These are phyloP conservation scores for Penicillium verrucosum DNA, from an alignment of 2,329 filamentous ascomycete genomes.

Conservation along the genomic window DNA sequence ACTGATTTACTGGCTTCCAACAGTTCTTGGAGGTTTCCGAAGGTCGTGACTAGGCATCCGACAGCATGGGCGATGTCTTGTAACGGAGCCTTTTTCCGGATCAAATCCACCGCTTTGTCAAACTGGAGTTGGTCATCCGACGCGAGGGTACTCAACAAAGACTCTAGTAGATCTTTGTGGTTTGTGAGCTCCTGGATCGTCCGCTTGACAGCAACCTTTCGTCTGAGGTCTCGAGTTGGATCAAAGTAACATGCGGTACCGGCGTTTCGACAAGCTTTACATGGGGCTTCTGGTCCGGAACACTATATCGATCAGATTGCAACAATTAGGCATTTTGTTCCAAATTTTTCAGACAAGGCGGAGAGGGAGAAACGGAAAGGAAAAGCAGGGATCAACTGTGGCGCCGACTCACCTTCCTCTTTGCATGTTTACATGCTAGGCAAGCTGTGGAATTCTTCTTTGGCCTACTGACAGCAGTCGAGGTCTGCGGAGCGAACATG, in stretches of 20 bases:
- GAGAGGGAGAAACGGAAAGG: background rate
- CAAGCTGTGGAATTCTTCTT: constrained; percentile 40
- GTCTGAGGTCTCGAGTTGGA: constrained; percentile 35
- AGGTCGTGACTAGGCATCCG: constrained; percentile 16
- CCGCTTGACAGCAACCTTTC: constrained; percentile 37
- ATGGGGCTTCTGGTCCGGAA: constrained; percentile 35
- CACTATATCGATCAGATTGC: constrained; percentile 26
- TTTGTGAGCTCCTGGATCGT: constrained; percentile 35
- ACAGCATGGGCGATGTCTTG: constrained; percentile 27
- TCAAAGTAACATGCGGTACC: constrained; percentile 37
- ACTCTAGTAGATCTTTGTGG: constrained; percentile 32
- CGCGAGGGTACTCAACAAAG: constrained; percentile 31
- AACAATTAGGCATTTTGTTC: constrained; percentile 1
- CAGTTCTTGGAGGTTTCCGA: constrained; percentile 14
- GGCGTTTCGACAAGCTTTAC: constrained; percentile 33
- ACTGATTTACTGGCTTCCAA: constrained; percentile 5
- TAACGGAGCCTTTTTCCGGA: constrained; percentile 28
- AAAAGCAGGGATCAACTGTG: background rate
- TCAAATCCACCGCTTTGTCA: constrained; percentile 26
- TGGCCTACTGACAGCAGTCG: constrained; percentile 25
- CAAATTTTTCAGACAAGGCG: background rate
- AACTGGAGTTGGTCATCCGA: constrained; percentile 23
- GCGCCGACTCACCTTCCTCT: constrained; percentile 31
- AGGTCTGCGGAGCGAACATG: constrained; percentile 16
- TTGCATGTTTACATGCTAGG: constrained; percentile 35